Conservation (phyloP, 495 filamentous ascomycete genomes). For the Aspergillus asperescens region DNA sequence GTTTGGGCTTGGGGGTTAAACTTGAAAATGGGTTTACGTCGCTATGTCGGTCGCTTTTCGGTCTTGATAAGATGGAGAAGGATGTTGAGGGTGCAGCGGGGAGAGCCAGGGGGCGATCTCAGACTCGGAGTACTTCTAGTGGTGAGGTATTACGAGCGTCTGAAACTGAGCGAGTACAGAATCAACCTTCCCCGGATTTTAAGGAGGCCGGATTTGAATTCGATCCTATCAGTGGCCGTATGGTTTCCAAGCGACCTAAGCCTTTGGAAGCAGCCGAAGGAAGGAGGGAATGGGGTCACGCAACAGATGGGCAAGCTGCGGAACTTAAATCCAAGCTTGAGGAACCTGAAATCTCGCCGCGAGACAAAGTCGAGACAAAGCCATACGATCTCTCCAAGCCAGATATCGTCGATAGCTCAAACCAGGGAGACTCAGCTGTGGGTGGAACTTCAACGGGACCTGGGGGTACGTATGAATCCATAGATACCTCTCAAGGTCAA, state of each 20-base stretch:
- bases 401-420: neutral
- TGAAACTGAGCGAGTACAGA: neutral
- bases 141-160: neutral
- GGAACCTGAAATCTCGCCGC: neutral
- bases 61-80: conserved; percentile 12
- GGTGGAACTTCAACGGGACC: neutral
- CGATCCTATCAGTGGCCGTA: conserved; percentile 40
- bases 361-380: neutral
- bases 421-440: neutral
- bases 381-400: too few species aligned
- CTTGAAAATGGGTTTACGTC: conserved; percentile 21
- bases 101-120: neutral
- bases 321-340: neutral
- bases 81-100: neutral
- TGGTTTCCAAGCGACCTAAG: conserved; percentile 24
- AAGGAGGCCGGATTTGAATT: conserved; percentile 19
- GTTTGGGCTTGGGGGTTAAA: conserved; percentile 10
- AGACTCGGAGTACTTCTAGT: neutral
- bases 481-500: neutral
- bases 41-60: conserved; percentile 27
- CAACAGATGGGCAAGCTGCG: neutral
- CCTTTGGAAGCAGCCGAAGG: neutral
- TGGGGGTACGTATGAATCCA: neutral
- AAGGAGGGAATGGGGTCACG: neutral
- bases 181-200: neutral